Evolutionary conservation across 2,329 filamentous ascomycete genomes (phyloP).

Genomic region (Chaetomium olivaceum): DNA sequence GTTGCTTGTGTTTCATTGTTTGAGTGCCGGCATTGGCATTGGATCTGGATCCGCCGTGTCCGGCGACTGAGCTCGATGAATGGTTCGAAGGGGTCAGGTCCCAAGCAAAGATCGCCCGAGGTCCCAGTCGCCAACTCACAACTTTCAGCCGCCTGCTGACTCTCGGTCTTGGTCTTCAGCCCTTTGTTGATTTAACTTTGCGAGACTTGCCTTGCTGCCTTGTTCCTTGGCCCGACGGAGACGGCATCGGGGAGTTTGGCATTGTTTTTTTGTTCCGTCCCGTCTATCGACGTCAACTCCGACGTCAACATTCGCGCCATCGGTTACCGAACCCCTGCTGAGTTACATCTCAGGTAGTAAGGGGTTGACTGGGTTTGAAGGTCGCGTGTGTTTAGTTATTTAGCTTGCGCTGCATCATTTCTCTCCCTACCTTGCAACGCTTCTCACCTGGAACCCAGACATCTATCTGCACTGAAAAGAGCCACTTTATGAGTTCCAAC

Average conservation of each 20-base stretch:
- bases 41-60: conserved; percentile 7
- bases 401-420: neutral
- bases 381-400: neutral
- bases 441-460: neutral
- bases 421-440: neutral
- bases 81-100: neutral
- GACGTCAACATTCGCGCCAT: neutral
- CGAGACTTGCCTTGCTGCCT: neutral
- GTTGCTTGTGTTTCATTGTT: neutral
- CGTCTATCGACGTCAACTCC: neutral
- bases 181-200: neutral
- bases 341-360: neutral
- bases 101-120: neutral
- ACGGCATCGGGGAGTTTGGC: neutral
- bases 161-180: neutral
- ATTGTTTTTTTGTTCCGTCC: neutral
- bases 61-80: neutral
- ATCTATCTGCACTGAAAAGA: neutral
- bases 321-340: neutral
- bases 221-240: neutral
- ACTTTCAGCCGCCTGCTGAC: neutral
- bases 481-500: neutral
- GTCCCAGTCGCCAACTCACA: neutral
- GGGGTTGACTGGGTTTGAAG: neutral
- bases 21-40: neutral